Conservation (phyloP, 768 basidiomycete genomes). For the Pleurotus platypus region DNA sequence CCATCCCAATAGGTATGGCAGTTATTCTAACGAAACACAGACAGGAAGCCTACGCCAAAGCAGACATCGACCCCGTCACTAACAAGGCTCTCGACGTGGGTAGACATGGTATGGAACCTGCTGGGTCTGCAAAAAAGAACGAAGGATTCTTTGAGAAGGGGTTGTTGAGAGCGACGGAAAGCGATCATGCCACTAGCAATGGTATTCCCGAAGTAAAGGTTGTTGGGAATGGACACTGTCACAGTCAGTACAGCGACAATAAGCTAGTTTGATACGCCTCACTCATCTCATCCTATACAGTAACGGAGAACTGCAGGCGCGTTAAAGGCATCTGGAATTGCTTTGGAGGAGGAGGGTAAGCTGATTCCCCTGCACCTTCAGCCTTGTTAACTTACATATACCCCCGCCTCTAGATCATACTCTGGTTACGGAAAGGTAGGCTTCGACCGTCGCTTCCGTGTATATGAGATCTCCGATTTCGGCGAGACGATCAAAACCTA, state of each 20-base stretch:
- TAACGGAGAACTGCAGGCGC: conserved; percentile 86
- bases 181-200: conserved; percentile 49
- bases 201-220: conserved; percentile 76
- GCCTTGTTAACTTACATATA: not conserved
- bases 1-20: not conserved
- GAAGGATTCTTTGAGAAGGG: conserved; percentile 86
- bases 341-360: conserved; percentile 82
- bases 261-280: conserved; percentile 9
- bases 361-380: conserved; percentile 7
- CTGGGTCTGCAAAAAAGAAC: conserved; percentile 65
- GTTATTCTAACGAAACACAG: conserved; percentile 28
- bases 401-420: conserved; percentile 52
- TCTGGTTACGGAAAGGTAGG: conserved; percentile 79
- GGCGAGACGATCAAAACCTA: conserved; percentile 91
- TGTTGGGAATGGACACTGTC: conserved; percentile 87
- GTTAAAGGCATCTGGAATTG: conserved; percentile 88
- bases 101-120: conserved; percentile 48
- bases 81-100: conserved; percentile 71
- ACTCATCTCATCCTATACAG: conserved; percentile 29
- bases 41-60: conserved; percentile 67
- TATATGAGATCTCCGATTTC: conserved; percentile 84
- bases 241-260: conserved; percentile 44
- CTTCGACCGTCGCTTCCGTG: conserved; percentile 90
- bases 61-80: conserved; percentile 62
- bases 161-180: conserved; percentile 68